Conservation (phyloP, 208 protist species). For the Crithidia sp. region DNA sequence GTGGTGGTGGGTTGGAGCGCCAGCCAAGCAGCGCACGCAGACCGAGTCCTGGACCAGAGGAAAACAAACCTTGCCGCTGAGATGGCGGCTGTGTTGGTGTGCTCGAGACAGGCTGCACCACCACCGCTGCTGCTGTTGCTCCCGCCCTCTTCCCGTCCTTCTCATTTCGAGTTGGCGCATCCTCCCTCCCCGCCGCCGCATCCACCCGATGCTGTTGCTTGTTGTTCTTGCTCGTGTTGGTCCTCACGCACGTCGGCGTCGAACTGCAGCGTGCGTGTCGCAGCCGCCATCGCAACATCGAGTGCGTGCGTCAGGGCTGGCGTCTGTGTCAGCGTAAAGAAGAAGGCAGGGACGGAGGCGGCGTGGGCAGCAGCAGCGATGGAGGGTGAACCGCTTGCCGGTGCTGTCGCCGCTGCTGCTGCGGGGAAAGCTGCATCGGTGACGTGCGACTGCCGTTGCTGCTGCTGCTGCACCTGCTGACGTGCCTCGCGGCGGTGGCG, state of each 20-base stretch:
- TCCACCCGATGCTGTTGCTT: no score
- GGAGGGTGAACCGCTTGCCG: not conserved
- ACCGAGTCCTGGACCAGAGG: slow-evolving; percentile 8
- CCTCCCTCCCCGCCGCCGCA: no score
- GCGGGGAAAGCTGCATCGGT: not conserved
- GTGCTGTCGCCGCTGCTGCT: not conserved
- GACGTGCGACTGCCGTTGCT: not conserved
- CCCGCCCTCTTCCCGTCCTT: not conserved
- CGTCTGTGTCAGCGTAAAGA: slow-evolving; percentile 38
- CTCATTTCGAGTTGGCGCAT: no score
- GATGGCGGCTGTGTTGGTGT: not conserved
- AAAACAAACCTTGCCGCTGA: not conserved
- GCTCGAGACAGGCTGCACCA: no score
- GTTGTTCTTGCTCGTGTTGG: no score
- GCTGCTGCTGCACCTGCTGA: slow-evolving; percentile 16
- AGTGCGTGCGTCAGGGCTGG: not conserved
- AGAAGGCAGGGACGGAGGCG: slow-evolving; percentile 37
- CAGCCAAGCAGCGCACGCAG: slow-evolving; percentile 21
- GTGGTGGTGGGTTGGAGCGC: not conserved
- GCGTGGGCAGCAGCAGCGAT: slow-evolving; percentile 15
- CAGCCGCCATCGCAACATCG: not conserved
- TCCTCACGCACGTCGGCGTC: not conserved
- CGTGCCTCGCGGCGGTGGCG: slow-evolving; percentile 21
- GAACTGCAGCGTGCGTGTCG: slow-evolving; percentile 7
- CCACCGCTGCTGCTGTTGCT: not conserved